Base-by-base conservation (phyloP, 257 asterid genomes). In the Scutellaria minor region DNA sequence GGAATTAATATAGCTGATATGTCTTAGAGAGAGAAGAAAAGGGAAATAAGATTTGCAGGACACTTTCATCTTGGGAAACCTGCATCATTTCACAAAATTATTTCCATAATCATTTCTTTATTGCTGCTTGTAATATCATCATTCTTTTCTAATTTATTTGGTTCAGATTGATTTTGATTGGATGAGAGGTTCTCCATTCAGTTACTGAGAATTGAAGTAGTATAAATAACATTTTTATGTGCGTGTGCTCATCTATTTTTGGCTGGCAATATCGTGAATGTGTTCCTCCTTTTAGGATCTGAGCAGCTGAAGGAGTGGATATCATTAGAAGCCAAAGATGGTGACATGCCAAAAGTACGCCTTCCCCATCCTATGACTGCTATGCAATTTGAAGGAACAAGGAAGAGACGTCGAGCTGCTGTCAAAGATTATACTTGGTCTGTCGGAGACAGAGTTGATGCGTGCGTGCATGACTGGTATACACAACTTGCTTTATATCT, bases 371-470 rank as follows among this genome's bases (percentile, higher is more conserved):
- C 92, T 18, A 73, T 80, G 82, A 80, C 91, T 64, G 68, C 73
- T 74, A 10, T 77, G 46, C 89, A 62, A 14, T 72, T 75, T 76
- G 97, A 87, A 57, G 93, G 95, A 50, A 84, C 90, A 56, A 85
- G 88, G 74, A 95, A 95, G 90, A 92, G 99, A 73, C 85, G 87
- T 44, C 89, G 98, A 78, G 89, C 91, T 57, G 94, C 87, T 74
- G 82, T 73, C 44, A 84, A 75, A 85, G 95, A 92, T 56, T 79
- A 86, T 70, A 40, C 78, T 55, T 92, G 99, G 99, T 92, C 90
- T 75, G 85, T 83, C 57, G 96, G 97, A 65, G 99, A 95, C 78
- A 84, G 84, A 71, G 99, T 90, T 70, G 99, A 95, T 83, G 96
- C 89, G 10, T 87, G 88, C 89, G 64, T 89, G 41, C 82, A 83